phyloP scores from a whole-genome alignment of 78 protist species.

The slime mould (Dictyostelium discoideum) region DNA sequence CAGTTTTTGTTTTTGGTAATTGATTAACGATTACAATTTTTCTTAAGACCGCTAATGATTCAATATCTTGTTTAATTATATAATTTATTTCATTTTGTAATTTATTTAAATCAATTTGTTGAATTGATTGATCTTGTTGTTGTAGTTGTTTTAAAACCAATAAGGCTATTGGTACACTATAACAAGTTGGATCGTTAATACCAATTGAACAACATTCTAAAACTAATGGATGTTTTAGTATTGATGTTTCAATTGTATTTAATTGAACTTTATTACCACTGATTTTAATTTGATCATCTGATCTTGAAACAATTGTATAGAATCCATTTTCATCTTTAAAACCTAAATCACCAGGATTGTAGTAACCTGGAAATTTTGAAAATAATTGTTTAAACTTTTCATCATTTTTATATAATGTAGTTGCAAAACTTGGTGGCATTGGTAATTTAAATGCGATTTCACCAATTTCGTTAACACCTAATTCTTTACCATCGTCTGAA shows the following conservation, averaged over 20 bases:
- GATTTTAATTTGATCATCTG: conserved; percentile 92
- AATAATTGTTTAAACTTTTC: conserved; percentile 61
- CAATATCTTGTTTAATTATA: background rate
- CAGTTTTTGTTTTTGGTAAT: conserved; percentile 2
- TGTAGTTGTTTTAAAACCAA: background rate
- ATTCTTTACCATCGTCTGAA: background rate
- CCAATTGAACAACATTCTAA: background rate
- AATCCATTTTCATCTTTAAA: conserved; percentile 47
- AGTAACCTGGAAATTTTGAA: conserved; percentile 46
- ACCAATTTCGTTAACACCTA: conserved; percentile 25
- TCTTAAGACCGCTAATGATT: background rate
- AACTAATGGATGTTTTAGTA: conserved; percentile 74
- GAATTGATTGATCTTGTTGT: too few species aligned
- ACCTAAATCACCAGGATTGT: conserved; percentile 88
- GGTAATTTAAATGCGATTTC: conserved; percentile 78
- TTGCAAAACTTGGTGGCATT: conserved; percentile 84
- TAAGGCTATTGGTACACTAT: background rate
- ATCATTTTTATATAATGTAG: conserved; percentile 59
- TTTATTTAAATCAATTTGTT: background rate
- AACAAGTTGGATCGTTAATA: background rate
- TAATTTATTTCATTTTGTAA: background rate
- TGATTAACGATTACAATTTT: background rate
- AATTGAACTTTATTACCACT: conserved; percentile 89
- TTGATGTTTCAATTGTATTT: conserved; percentile 86
- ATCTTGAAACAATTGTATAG: conserved; percentile 78